phyloP scores from a whole-genome alignment of 257 asterid species.

The Penstemon barbatus region DNA sequence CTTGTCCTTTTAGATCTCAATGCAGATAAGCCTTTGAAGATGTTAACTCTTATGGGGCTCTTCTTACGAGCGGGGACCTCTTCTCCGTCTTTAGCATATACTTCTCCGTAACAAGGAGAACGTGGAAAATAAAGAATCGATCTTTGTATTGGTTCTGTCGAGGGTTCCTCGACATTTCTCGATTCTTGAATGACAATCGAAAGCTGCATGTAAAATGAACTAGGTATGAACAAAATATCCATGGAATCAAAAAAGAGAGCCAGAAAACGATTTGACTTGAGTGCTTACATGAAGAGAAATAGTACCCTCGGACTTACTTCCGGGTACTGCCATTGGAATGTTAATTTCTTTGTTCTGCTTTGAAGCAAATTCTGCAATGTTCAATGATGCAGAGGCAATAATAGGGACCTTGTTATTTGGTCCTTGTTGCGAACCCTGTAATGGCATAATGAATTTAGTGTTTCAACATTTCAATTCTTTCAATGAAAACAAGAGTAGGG shows the following conservation, averaged over 20 bases:
- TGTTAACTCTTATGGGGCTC: slow-evolving; percentile 44
- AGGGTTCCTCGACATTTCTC: slow-evolving; percentile 39
- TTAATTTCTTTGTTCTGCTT: slow-evolving; percentile 37
- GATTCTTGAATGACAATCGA: slow-evolving; percentile 48
- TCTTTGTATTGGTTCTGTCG: slow-evolving; percentile 36
- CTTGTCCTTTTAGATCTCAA: slow-evolving; percentile 41
- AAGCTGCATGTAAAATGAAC: slow-evolving; percentile 43
- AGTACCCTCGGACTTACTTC: slow-evolving; percentile 2
- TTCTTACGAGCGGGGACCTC: slow-evolving; percentile 38
- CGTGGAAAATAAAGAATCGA: slow-evolving; percentile 41
- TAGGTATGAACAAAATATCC: background rate
- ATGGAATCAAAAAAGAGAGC: background rate
- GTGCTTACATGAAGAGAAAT: slow-evolving; percentile 54
- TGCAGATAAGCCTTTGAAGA: slow-evolving; percentile 45
- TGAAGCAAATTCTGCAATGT: slow-evolving; percentile 56
- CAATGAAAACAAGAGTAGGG: background rate
- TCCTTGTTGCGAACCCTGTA: slow-evolving; percentile 48
- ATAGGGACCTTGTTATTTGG: slow-evolving; percentile 40
- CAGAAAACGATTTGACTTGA: background rate
- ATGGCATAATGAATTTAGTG: slow-evolving; percentile 21
- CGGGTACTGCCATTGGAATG: slow-evolving; percentile 45
- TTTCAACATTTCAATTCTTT: background rate
- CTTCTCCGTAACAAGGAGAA: slow-evolving; percentile 52
- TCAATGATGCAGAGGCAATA: slow-evolving; percentile 46
- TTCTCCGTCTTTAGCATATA: slow-evolving; percentile 39